Percentiles rank a stretch among this genome's conserved stretches.
Evolutionary conservation across 2,329 filamentous ascomycete species (phyloP).

Genomic region (Dactylellina cionopaga): DNA sequence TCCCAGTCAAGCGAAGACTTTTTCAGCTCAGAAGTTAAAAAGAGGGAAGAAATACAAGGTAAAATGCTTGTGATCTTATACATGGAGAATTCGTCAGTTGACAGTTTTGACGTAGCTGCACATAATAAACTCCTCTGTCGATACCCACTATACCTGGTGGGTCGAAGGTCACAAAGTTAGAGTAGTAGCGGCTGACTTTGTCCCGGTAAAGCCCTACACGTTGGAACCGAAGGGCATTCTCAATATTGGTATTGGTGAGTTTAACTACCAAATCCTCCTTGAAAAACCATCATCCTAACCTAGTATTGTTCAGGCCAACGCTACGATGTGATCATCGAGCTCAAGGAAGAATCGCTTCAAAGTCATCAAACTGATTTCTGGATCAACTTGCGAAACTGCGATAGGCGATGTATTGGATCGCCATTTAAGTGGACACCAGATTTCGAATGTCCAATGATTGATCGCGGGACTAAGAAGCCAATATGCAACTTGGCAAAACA

Average conservation of each 20-base stretch:
- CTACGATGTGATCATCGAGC: conserved; percentile 62
- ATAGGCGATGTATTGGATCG: neutral
- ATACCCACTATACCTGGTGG: conserved; percentile 62
- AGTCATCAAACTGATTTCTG: conserved; percentile 32
- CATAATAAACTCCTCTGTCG: conserved; percentile 64
- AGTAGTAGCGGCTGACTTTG: conserved; percentile 70
- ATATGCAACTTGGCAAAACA: neutral
- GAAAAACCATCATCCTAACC: too few species aligned
- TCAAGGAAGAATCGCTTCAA: conserved; percentile 56
- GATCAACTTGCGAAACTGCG: conserved; percentile 8
- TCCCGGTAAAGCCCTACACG: conserved; percentile 68
- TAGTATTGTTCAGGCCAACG: conserved; percentile 61
- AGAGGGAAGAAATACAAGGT: conserved; percentile 59
- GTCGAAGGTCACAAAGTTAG: conserved; percentile 69
- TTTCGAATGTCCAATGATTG: too few species aligned
- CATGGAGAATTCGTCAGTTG: too few species aligned
- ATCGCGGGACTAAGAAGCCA: too few species aligned
- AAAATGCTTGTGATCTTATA: neutral
- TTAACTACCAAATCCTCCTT: conserved; percentile 40
- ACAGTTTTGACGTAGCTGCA: conserved; percentile 56
- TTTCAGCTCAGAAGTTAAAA: conserved; percentile 57
- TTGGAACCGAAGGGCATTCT: conserved; percentile 61
- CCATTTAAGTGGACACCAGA: too few species aligned
- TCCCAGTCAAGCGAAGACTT: conserved; percentile 28
- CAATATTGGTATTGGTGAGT: conserved; percentile 63